These are phyloP conservation scores for Mucuna pruriens DNA, from an alignment of 306 rosid species.

Conservation along the genomic window DNA sequence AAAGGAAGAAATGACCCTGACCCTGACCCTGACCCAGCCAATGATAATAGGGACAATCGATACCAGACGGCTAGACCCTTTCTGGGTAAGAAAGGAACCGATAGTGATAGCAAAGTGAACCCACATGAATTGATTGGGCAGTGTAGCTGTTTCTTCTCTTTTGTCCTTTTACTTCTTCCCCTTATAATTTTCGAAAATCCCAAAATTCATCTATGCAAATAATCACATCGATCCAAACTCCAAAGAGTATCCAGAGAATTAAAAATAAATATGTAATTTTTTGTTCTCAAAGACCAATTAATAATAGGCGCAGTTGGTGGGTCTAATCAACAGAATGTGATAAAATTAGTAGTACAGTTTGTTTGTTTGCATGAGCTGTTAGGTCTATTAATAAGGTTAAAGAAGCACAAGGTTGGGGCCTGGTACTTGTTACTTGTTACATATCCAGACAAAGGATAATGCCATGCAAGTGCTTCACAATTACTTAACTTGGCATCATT, in stretches of 20 bases:
- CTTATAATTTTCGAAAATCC: slow-evolving; percentile 33
- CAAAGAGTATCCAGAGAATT: neutral
- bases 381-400: neutral
- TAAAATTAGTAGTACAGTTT: neutral
- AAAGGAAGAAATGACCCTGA: neutral
- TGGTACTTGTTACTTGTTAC: neutral
- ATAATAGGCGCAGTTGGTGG: slow-evolving; percentile 33
- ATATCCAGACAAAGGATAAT: slow-evolving; percentile 32
- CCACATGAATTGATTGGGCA: slow-evolving; percentile 46
- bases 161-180: slow-evolving; percentile 36
- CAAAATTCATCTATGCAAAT: slow-evolving; percentile 24
- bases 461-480: slow-evolving; percentile 35
- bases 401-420: slow-evolving; percentile 27
- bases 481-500: slow-evolving; percentile 1
- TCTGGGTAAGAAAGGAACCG: slow-evolving; percentile 50
- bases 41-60: slow-evolving; percentile 55
- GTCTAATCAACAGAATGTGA: slow-evolving; percentile 38
- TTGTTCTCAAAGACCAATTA: slow-evolving; percentile 6
- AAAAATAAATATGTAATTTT: neutral
- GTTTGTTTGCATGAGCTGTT: slow-evolving; percentile 48
- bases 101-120: slow-evolving; percentile 40
- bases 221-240: slow-evolving; percentile 21
- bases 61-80: slow-evolving; percentile 71
- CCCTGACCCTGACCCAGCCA: slow-evolving; percentile 45
- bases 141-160: slow-evolving; percentile 38